phyloP scores from a whole-genome alignment of 305 asterid species.

The Fraxinus angustifolia region DNA sequence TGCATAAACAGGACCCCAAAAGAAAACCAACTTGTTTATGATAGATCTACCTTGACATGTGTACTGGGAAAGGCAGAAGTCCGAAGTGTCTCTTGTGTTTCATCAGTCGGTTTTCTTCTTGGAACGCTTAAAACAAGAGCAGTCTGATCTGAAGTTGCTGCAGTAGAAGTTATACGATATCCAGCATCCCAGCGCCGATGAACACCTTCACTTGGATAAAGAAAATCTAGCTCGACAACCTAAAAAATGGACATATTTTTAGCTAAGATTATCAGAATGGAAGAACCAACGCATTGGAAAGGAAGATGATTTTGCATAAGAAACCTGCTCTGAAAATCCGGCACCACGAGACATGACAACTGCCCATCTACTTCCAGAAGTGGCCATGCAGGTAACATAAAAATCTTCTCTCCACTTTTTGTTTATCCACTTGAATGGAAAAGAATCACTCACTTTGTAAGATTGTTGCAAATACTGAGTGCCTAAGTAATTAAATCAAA shows the following conservation, averaged over 20 bases:
- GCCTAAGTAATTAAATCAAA: conserved; percentile 38
- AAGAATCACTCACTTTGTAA: conserved; percentile 76
- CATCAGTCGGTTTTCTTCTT: conserved; percentile 61
- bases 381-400: conserved; percentile 82
- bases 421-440: conserved; percentile 94
- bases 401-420: conserved; percentile 91
- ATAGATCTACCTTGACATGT: conserved; percentile 62
- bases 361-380: conserved; percentile 79
- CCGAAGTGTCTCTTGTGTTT: conserved; percentile 87
- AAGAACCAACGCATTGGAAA: not conserved
- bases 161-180: conserved; percentile 73
- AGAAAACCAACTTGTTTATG: not conserved
- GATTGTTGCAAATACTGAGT: conserved; percentile 74
- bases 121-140: conserved; percentile 78
- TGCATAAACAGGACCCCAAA: not conserved
- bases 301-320: not conserved
- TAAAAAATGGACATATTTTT: conserved; percentile 19
- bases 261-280: not conserved
- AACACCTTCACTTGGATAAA: conserved; percentile 88
- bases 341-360: conserved; percentile 84
- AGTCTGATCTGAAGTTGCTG: conserved; percentile 76
- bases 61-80: conserved; percentile 79
- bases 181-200: conserved; percentile 82
- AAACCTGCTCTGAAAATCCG: conserved; percentile 82
- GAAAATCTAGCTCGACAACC: conserved; percentile 92